phyloP scores from a whole-genome alignment of 1,284 basidiomycete genomes.

The Leccinum fallax region DNA sequence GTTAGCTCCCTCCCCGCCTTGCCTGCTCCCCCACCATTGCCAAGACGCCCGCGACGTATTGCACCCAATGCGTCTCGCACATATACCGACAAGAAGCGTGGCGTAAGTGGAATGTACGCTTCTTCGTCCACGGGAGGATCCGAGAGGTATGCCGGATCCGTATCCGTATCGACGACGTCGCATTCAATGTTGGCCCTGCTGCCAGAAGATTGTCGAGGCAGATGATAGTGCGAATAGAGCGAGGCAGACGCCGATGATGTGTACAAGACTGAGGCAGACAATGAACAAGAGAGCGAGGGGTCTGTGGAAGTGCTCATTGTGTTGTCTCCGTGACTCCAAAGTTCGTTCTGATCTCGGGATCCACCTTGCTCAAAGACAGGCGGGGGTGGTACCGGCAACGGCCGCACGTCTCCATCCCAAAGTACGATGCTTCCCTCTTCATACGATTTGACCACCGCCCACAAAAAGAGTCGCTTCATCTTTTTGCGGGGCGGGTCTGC shows the following conservation, averaged over 20 bases:
- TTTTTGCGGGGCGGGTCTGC: constrained; percentile 36
- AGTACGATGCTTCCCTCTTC: constrained; percentile 68
- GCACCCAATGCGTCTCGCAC: constrained; percentile 49
- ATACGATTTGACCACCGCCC: constrained; percentile 61
- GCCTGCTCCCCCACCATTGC: background rate
- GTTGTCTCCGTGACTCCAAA: constrained; percentile 46
- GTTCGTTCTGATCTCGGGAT: constrained; percentile 24
- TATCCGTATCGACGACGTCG: constrained; percentile 28
- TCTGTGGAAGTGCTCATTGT: constrained; percentile 15
- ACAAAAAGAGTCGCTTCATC: constrained; percentile 64
- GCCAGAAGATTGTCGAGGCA: constrained; percentile 12
- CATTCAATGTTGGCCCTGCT: background rate
- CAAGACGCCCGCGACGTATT: constrained; percentile 24
- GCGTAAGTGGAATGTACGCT: constrained; percentile 61
- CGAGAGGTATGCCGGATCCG: constrained; percentile 54
- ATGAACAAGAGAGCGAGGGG: constrained; percentile 5
- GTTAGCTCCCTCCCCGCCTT: constrained; percentile 37
- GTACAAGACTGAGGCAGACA: constrained; percentile 15
- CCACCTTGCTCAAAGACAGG: background rate
- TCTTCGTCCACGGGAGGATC: constrained; percentile 57
- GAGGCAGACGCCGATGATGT: constrained; percentile 21
- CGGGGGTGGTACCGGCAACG: constrained; percentile 9
- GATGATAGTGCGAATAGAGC: constrained; percentile 29
- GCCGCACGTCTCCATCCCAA: constrained; percentile 59
- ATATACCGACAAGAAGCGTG: constrained; percentile 47